phyloP scores from a whole-genome alignment of 2,329 filamentous ascomycete genomes.

The Albifimbria verrucaria region DNA sequence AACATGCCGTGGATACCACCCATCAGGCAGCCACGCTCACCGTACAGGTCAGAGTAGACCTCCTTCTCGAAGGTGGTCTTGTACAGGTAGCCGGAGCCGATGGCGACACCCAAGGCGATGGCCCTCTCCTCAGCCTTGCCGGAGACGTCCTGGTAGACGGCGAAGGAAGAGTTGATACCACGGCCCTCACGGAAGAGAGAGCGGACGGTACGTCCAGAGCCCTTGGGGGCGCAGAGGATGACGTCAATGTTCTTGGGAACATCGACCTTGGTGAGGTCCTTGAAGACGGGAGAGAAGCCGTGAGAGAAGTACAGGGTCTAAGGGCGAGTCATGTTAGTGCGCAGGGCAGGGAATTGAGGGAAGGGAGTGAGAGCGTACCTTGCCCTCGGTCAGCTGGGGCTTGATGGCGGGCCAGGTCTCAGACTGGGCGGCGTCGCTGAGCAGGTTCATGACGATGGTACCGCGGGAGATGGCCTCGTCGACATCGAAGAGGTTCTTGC shows the following conservation, averaged over 20 bases:
- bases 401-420: constrained; percentile 99
- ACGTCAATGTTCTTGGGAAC: constrained; percentile 95
- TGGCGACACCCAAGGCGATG: constrained; percentile 90
- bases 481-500: constrained; percentile 98
- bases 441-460: constrained; percentile 98
- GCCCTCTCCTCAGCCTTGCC: constrained; percentile 99
- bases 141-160: constrained; percentile 97
- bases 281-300: constrained; percentile 99
- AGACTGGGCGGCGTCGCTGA: constrained; percentile 94
- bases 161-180: constrained; percentile 99
- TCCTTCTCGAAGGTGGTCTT: constrained; percentile 99
- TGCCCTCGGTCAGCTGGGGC: constrained; percentile 97
- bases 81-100: constrained; percentile 98
- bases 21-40: constrained; percentile 99
- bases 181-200: constrained; percentile 98
- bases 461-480: constrained; percentile 92
- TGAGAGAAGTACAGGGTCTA: constrained; percentile 99
- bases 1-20: constrained; percentile 99
- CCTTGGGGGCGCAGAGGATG: constrained; percentile 99
- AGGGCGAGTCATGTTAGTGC: too few relatives aligned
- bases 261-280: constrained; percentile 98
- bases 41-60: constrained; percentile 99
- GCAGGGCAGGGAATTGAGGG: neutral
- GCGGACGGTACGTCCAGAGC: constrained; percentile 96
- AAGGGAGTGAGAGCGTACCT: constrained; percentile 52